These are phyloP conservation scores for Talaromyces amestolkiae DNA, from an alignment of 2,329 filamentous ascomycete genomes.

Conservation along the genomic window DNA sequence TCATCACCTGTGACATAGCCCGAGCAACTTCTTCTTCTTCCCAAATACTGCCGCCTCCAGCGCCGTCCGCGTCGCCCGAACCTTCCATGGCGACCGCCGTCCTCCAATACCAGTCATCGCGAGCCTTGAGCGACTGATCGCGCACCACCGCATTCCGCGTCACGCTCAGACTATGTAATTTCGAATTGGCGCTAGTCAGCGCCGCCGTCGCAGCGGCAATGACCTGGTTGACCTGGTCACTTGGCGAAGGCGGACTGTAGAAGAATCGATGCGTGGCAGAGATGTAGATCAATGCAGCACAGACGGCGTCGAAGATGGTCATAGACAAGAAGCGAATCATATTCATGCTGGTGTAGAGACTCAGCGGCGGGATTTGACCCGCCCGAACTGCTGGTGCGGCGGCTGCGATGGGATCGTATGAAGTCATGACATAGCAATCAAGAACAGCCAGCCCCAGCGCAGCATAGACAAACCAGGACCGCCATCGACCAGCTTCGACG, in stretches of 20 bases:
- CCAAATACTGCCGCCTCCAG: constrained; percentile 50
- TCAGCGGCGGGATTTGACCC: constrained; percentile 58
- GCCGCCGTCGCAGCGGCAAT: constrained; percentile 48
- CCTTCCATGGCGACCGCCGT: constrained; percentile 59
- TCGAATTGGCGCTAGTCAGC: constrained; percentile 61
- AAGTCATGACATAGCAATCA: constrained; percentile 65
- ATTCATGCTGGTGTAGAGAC: constrained; percentile 46
- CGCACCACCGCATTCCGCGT: constrained; percentile 76
- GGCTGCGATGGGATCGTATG: constrained; percentile 56
- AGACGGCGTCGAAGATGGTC: constrained; percentile 59
- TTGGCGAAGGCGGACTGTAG: constrained; percentile 57
- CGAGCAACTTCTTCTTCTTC: constrained; percentile 67
- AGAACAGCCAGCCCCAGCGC: constrained; percentile 57
- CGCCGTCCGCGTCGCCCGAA: constrained; percentile 62
- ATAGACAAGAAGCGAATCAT: constrained; percentile 63
- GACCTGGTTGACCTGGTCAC: constrained; percentile 64
- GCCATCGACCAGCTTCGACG: constrained; percentile 64
- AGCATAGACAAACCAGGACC: constrained; percentile 64
- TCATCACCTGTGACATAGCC: constrained; percentile 73
- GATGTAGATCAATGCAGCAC: constrained; percentile 69
- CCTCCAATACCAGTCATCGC: constrained; percentile 71
- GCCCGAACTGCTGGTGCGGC: constrained; percentile 63
- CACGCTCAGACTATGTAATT: constrained; percentile 69
- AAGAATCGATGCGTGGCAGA: constrained; percentile 79
- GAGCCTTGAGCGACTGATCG: constrained; percentile 67